A percentile compares a stretch with the other conserved stretches of the same genome.
Evolutionary conservation across 305 asterid species (phyloP).

Genomic region (Caryopteris hybrid): DNA sequence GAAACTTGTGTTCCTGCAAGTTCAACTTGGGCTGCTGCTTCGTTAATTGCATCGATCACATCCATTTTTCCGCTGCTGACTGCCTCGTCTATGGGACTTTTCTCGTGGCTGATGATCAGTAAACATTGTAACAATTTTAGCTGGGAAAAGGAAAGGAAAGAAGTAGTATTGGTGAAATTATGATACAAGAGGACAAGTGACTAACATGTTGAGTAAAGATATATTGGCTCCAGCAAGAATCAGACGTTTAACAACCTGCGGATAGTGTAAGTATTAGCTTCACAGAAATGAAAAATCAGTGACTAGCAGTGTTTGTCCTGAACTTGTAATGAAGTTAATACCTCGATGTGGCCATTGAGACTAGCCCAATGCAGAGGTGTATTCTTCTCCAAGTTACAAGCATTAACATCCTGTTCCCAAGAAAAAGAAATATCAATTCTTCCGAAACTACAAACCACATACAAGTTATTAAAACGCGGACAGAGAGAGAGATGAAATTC

Average conservation of each 20-base stretch:
- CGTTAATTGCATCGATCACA: conserved; percentile 70
- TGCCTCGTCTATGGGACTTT: conserved; percentile 87
- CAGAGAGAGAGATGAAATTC: not conserved
- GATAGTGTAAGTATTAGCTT: not conserved
- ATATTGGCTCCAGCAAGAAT: conserved; percentile 72
- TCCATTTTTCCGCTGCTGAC: conserved; percentile 56
- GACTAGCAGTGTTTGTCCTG: not conserved
- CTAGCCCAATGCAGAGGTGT: conserved; percentile 98
- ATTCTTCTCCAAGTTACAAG: conserved; percentile 67
- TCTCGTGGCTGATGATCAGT: conserved; percentile 60
- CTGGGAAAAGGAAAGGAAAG: not conserved
- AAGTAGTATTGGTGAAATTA: not conserved
- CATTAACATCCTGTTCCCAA: conserved; percentile 74
- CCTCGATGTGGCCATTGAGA: conserved; percentile 85
- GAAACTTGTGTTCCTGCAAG: conserved; percentile 50
- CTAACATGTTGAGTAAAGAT: conserved; percentile 66
- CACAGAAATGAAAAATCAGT: not conserved
- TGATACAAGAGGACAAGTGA: not conserved
- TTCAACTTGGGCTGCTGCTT: conserved; percentile 63
- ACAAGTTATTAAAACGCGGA: not conserved
- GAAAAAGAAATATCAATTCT: not conserved
- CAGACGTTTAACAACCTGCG: conserved; percentile 66
- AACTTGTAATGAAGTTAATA: conserved; percentile 16
- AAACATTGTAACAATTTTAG: conserved; percentile 10
- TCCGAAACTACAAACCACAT: not conserved